phyloP scores from a whole-genome alignment of 257 asterid species.

The Capsicum pubescens region DNA sequence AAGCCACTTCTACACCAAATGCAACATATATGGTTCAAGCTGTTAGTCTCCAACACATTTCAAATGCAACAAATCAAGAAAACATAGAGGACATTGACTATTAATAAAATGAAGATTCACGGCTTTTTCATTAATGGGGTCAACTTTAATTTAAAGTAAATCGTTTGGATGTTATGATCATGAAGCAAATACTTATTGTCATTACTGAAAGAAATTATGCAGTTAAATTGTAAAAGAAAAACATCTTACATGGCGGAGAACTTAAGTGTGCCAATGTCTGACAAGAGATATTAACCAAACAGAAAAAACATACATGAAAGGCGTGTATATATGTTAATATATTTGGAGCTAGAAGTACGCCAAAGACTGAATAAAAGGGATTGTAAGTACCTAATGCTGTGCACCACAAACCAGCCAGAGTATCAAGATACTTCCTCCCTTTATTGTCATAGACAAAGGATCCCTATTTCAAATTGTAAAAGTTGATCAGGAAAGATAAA shows the following conservation, averaged over 20 bases:
- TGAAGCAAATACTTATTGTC: background rate
- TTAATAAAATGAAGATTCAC: background rate
- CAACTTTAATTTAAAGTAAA: background rate
- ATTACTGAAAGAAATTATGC: background rate
- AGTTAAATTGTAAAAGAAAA: background rate
- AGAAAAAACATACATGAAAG: background rate
- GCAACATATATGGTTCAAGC: background rate
- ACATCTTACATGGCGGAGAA: background rate
- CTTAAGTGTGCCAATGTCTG: background rate
- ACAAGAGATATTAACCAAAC: background rate
- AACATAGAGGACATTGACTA: background rate
- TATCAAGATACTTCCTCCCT: slow-evolving; percentile 84
- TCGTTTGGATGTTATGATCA: slow-evolving; percentile 14
- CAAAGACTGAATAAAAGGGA: slow-evolving; percentile 19
- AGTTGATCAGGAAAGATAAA: slow-evolving; percentile 28
- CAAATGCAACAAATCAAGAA: background rate
- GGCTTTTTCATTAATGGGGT: background rate
- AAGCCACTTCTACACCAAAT: background rate
- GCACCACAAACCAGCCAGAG: slow-evolving; percentile 98
- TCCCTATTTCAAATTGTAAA: slow-evolving; percentile 53
- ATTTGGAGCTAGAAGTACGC: background rate
- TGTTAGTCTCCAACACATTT: too few relatives aligned
- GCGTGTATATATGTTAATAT: background rate
- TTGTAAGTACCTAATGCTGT: slow-evolving; percentile 70
- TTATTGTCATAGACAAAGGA: slow-evolving; percentile 75